A percentile compares a stretch with the other conserved stretches of the same genome.
These are phyloP conservation scores for Talaromyces sp. DNA, from an alignment of 2,329 filamentous ascomycete species.

Conservation along the genomic window DNA sequence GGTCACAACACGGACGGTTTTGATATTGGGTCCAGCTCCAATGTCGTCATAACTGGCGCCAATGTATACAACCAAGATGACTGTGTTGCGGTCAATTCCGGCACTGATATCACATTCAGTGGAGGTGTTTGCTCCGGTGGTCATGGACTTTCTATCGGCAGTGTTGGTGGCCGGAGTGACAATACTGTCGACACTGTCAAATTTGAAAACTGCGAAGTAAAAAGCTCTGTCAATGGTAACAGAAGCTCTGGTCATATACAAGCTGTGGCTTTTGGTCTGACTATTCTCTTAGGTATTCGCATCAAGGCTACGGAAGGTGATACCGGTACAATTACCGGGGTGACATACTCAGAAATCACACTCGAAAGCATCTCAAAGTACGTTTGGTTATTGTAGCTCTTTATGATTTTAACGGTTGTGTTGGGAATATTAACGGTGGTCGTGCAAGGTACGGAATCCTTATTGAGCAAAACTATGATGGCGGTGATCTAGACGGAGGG, in stretches of 20 bases:
- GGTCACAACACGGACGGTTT: conserved; percentile 56
- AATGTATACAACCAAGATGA: conserved; percentile 57
- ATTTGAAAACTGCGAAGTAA: conserved; percentile 44
- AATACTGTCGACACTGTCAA: conserved; percentile 49
- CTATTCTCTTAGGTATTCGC: conserved; percentile 40
- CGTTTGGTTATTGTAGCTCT: background rate
- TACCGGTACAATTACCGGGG: conserved; percentile 43
- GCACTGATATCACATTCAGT: conserved; percentile 34
- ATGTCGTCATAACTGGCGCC: conserved; percentile 48
- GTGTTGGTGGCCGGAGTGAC: conserved; percentile 42
- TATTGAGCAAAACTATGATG: conserved; percentile 53
- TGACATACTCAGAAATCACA: conserved; percentile 45
- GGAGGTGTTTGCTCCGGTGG: conserved; percentile 38
- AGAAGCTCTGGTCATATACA: conserved; percentile 11
- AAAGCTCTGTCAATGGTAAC: conserved; percentile 32
- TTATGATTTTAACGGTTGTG: too few relatives aligned
- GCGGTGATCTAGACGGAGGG: conserved; percentile 36
- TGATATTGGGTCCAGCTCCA: conserved; percentile 47
- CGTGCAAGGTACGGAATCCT: conserved; percentile 39
- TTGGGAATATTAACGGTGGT: background rate
- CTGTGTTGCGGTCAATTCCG: conserved; percentile 54
- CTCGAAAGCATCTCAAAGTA: conserved; percentile 34
- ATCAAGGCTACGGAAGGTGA: conserved; percentile 52
- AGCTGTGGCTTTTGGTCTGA: background rate
- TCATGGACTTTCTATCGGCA: conserved; percentile 28